Percentiles rank a stretch among this genome's conserved stretches.
phyloP scores from a whole-genome alignment of 495 filamentous ascomycete species.

The Ramalina intermedia region DNA sequence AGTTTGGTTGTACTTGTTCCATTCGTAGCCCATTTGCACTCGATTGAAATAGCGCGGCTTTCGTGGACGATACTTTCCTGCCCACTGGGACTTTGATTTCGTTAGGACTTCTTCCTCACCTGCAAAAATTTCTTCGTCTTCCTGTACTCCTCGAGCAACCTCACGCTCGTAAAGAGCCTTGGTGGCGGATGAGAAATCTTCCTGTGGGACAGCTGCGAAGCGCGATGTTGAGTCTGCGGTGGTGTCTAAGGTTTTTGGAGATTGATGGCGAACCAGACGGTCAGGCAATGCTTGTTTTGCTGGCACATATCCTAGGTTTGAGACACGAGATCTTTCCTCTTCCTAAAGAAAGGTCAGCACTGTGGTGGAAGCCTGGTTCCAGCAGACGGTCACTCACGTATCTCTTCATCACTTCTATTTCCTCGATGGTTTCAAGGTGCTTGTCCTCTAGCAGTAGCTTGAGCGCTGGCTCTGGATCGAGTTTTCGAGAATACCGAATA shows the following conservation, averaged over 20 bases:
- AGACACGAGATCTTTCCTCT: slow-evolving; percentile 46
- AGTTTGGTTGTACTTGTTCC: slow-evolving; percentile 99
- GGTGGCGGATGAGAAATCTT: slow-evolving; percentile 83
- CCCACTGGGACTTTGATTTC: slow-evolving; percentile 61
- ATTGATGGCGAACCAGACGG: slow-evolving; percentile 27
- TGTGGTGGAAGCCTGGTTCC: slow-evolving; percentile 6
- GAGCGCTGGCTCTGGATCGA: slow-evolving; percentile 61
- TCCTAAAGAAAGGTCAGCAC: slow-evolving; percentile 21
- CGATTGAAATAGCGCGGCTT: slow-evolving; percentile 97
- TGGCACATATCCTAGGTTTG: slow-evolving; percentile 58
- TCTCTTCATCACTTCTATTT: slow-evolving; percentile 44
- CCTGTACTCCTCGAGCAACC: slow-evolving; percentile 77
- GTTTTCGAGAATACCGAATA: slow-evolving; percentile 9
- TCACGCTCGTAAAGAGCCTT: slow-evolving; percentile 87
- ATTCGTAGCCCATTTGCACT: slow-evolving; percentile 98
- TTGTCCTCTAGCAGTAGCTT: slow-evolving; percentile 58
- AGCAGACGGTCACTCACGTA: slow-evolving; percentile 27
- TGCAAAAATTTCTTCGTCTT: slow-evolving; percentile 93
- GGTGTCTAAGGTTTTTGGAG: slow-evolving; percentile 19
- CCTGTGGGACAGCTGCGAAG: slow-evolving; percentile 60
- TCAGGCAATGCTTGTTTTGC: slow-evolving; percentile 37
- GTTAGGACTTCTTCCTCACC: slow-evolving; percentile 70
- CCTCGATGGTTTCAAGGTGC: slow-evolving; percentile 44
- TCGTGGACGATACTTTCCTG: slow-evolving; percentile 75
- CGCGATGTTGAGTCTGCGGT: slow-evolving; percentile 33